These are phyloP conservation scores for Barnettozyma hawaiiensis DNA, from an alignment of 1,139 yeast species.

Conservation along the genomic window DNA sequence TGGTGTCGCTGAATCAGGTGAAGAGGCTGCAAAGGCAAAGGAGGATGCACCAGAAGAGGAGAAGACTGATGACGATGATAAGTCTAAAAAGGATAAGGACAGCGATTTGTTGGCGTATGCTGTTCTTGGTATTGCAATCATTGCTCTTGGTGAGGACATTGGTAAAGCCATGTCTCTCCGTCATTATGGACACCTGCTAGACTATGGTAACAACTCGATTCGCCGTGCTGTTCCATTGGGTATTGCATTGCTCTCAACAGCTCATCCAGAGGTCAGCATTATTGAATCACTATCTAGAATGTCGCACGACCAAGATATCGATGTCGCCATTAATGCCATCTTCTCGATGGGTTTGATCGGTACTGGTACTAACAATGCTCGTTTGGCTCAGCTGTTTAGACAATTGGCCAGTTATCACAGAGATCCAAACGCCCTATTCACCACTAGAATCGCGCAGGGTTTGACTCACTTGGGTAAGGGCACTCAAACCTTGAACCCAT, in stretches of 20 bases:
- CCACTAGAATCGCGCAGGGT: conserved; percentile 95
- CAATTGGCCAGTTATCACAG: conserved; percentile 93
- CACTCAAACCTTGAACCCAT: conserved; percentile 83
- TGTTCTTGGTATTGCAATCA: conserved; percentile 88
- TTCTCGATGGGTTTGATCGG: conserved; percentile 98
- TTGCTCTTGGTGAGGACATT: conserved; percentile 97
- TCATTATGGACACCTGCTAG: conserved; percentile 96
- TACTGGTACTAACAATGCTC: conserved; percentile 97
- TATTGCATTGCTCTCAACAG: conserved; percentile 89
- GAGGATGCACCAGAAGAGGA: conserved; percentile 28
- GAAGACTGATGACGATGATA: conserved; percentile 28
- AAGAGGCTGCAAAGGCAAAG: conserved; percentile 20
- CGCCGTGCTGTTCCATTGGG: conserved; percentile 96
- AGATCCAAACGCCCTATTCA: conserved; percentile 85
- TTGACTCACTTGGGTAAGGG: conserved; percentile 92
- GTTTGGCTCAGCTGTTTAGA: conserved; percentile 91
- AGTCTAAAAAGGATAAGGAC: conserved; percentile 42
- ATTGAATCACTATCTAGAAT: conserved; percentile 94
- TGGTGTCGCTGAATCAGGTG: conserved; percentile 18
- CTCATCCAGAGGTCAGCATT: conserved; percentile 96
- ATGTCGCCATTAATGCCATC: conserved; percentile 92
- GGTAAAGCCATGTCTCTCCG: conserved; percentile 97
- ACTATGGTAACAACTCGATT: conserved; percentile 88
- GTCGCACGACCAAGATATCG: conserved; percentile 92
- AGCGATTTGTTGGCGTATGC: conserved; percentile 82